Evolutionary conservation across 1,284 basidiomycete species (phyloP).

Genomic region (Cryptococcus amylolentus): DNA sequence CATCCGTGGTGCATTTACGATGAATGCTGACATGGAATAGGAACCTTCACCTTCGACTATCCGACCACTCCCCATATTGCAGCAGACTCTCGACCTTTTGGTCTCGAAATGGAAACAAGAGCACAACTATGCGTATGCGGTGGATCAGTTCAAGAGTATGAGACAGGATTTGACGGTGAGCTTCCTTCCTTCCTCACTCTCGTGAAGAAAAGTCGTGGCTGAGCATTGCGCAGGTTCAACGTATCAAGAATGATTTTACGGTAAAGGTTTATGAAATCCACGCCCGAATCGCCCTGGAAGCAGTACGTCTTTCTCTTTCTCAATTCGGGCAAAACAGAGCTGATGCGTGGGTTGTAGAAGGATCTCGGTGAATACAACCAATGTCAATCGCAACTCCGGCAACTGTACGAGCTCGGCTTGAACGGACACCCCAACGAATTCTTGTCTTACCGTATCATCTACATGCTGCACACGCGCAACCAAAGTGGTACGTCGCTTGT

Average conservation of each 20-base stretch:
- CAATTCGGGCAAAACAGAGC: slow-evolving; percentile 11
- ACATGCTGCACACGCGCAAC: slow-evolving; percentile 91
- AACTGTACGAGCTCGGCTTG: slow-evolving; percentile 88
- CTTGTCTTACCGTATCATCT: slow-evolving; percentile 93
- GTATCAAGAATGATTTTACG: slow-evolving; percentile 98
- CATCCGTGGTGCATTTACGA: background rate
- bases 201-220: background rate
- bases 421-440: slow-evolving; percentile 91
- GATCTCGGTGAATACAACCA: slow-evolving; percentile 99
- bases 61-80: slow-evolving; percentile 78
- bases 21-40: slow-evolving; percentile 47
- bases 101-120: slow-evolving; percentile 86
- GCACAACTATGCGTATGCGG: slow-evolving; percentile 80
- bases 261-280: slow-evolving; percentile 98
- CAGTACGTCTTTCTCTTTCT: slow-evolving; percentile 54
- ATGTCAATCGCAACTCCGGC: slow-evolving; percentile 87
- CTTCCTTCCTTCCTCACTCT: background rate
- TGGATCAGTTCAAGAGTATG: slow-evolving; percentile 96
- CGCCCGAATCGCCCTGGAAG: slow-evolving; percentile 92
- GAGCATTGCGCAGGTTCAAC: slow-evolving; percentile 71
- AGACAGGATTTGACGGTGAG: slow-evolving; percentile 92
- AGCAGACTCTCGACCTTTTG: slow-evolving; percentile 79
- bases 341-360: slow-evolving; percentile 55
- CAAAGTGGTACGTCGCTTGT: slow-evolving; percentile 66
- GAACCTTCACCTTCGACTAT: slow-evolving; percentile 94